phyloP scores from a whole-genome alignment of 73 alveolate genomes.

The Symbiodinium natans region DNA sequence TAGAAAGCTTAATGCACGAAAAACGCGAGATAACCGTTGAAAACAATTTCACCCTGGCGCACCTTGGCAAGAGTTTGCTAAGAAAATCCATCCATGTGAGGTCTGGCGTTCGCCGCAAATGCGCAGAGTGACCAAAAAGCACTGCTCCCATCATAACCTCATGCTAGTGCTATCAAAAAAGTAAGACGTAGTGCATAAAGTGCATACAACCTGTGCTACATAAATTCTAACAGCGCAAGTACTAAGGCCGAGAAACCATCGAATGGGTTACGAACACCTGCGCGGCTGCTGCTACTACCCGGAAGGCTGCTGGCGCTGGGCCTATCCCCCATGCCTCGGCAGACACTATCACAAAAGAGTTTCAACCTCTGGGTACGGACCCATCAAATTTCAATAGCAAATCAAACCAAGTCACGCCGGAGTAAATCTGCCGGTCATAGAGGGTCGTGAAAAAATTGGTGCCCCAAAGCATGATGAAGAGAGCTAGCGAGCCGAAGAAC shows the following conservation, averaged over 20 bases:
- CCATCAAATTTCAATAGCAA: neutral
- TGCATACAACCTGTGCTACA: too few species aligned
- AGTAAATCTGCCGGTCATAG: constrained; percentile 30
- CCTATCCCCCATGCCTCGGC: constrained; percentile 50
- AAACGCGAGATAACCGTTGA: neutral
- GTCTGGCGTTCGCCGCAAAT: constrained; percentile 68
- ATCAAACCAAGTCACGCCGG: constrained; percentile 3
- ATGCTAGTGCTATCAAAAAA: too few species aligned
- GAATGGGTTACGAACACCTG: constrained; percentile 56
- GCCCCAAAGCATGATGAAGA: constrained; percentile 73
- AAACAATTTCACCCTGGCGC: neutral
- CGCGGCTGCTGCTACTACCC: constrained; percentile 10
- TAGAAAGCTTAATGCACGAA: neutral
- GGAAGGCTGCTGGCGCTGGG: neutral
- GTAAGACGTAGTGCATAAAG: too few species aligned
- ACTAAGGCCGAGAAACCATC: neutral
- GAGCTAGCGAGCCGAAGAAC: neutral
- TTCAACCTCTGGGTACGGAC: too few species aligned
- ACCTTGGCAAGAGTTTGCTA: constrained; percentile 33
- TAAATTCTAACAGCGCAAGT: too few species aligned
- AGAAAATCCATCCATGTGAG: neutral
- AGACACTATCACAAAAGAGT: too few species aligned
- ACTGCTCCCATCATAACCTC: constrained; percentile 79
- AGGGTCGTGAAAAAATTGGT: constrained; percentile 47
- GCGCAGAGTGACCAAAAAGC: constrained; percentile 41